phyloP scores from a whole-genome alignment of 371 early-diverging fungal species.

The Dichotomocladium elegans region DNA sequence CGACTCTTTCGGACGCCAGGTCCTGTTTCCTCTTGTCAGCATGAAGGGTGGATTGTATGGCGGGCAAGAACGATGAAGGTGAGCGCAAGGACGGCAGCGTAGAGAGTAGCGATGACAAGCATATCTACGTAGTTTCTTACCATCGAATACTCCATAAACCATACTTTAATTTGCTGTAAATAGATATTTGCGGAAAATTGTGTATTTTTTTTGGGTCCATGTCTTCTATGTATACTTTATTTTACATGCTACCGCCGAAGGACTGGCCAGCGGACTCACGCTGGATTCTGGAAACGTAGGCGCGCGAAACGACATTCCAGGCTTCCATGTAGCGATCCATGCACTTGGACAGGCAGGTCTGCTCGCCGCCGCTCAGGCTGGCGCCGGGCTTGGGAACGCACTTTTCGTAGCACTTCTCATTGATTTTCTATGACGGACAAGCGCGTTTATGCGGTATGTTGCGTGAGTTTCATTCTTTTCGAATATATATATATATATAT shows the following conservation, averaged over 20 bases:
- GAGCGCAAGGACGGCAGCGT: too few relatives aligned
- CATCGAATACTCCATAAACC: too few relatives aligned
- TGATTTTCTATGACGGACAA: slow-evolving; percentile 76
- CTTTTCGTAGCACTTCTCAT: slow-evolving; percentile 79
- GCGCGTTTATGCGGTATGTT: too few relatives aligned
- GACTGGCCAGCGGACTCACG: slow-evolving; percentile 56
- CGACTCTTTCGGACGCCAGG: too few relatives aligned
- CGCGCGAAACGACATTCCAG: slow-evolving; percentile 81
- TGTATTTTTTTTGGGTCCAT: neutral
- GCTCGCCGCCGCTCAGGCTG: slow-evolving; percentile 65
- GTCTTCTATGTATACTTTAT: neutral
- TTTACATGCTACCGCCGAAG: slow-evolving; percentile 27
- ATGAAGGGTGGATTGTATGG: too few relatives aligned
- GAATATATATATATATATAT: neutral
- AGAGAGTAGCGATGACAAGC: too few relatives aligned
- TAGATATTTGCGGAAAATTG: too few relatives aligned
- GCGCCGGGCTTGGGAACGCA: slow-evolving; percentile 79
- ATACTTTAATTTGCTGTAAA: too few relatives aligned
- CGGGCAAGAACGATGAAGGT: too few relatives aligned
- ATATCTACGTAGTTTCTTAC: too few relatives aligned
- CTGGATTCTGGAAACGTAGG: slow-evolving; percentile 70
- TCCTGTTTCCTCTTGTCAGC: too few relatives aligned
- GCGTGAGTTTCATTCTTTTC: neutral
- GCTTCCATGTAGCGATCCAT: slow-evolving; percentile 88
- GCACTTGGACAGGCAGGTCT: slow-evolving; percentile 77